Evolutionary conservation across 2,329 filamentous ascomycete genomes (phyloP), one percentile per base, ranked within the genome.

Genomic region (Dothideomycetes sp.): DNA sequence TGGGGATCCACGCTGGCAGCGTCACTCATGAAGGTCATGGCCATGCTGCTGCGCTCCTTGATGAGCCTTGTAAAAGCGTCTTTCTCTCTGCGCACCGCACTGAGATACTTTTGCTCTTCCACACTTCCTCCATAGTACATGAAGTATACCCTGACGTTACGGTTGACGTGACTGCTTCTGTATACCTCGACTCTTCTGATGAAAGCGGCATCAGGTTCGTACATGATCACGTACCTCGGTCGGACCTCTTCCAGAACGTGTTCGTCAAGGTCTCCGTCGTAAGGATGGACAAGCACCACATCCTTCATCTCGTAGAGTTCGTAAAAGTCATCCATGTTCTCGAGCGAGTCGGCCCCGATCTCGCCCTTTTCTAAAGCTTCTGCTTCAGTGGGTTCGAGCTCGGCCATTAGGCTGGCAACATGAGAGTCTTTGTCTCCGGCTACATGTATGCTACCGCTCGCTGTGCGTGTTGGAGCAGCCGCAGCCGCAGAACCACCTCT

Each of bases 201-300:
- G 59, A 98, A 98, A 3, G 89, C 80, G 3, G 89, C 79, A 49
- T 96, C 87, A 1, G 91, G 89, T 57, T 96, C 91, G 60, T 95
- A 98, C 91, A 98, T 96, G 64, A 98, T 83, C 43, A 98, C 86
- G 60, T 95, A 95, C 44, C 84, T 79, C 24, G 91, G 91, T 54
- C 84, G 87, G 42, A 91, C 72, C 61, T 98, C 91, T 58, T 98
- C 89, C 2, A 98, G 73, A n/a, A 96, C 73, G 57, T 94, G 85
- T 56, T 96, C 91, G 58, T 98, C 91, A 66, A 89, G 82, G 56
- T 96, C 91, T 9, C 88, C 88, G 44, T 94, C 87, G 57, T 94
- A 98, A 1, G 91, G 83, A 58, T 96, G 91, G 14, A 96, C 72
- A 31, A 94, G 77, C 10, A 96, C 72, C 15, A 96, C 68, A 49